Base-by-base conservation (phyloP, 345 rosid species). In the Citrus australasica region DNA sequence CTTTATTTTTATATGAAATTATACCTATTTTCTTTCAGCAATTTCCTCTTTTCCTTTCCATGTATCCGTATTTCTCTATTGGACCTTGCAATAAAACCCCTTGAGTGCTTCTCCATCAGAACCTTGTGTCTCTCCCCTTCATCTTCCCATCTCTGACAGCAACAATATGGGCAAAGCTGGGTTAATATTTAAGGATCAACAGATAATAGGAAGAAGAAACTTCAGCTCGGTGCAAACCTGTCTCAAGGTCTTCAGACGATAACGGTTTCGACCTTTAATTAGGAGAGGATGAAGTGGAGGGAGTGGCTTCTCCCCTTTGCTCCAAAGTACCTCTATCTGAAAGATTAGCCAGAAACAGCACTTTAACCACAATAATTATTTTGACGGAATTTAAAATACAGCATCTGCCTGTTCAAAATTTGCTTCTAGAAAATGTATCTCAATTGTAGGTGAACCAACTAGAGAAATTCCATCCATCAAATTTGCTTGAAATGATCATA, bases 301-400 rank as follows among this genome's bases (percentile, higher is more conserved):
- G 66, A 84, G 79, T 65, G 91, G 88, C 66, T 85, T 91, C 71
- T 82, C 85, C 76, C 94, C 92, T 84, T 81, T 87, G 84, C 91
- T 87, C 94, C 92, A 90, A 6, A 90, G 88, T 75, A 90, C 92
- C 79, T 91, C 94, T 72, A 91, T 78, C 91, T 91, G 85, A 77
- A 75, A 77, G n/a, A 76, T 59, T 25, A 77, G 56, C 76, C 55
- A 76, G 62, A 58, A 46, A 42, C 2, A 78, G 24, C 37, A 59
- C 46, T 69, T 75, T 56, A 65, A 73, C 7, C 42, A 58, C 40
- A 1, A 65, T 25, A 37, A 61, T 25, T 11, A 7, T 69, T 69
- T 11, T 66, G 21, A 62, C 40, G 9, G n/a, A 61, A n/a, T 9
- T 5, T 21, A 62, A 69, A 46, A 11, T 30, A 58, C 70, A 60